Evolutionary conservation across 305 asterid species (phyloP).

Genomic region (Fraxinus xanthoxyloides): DNA sequence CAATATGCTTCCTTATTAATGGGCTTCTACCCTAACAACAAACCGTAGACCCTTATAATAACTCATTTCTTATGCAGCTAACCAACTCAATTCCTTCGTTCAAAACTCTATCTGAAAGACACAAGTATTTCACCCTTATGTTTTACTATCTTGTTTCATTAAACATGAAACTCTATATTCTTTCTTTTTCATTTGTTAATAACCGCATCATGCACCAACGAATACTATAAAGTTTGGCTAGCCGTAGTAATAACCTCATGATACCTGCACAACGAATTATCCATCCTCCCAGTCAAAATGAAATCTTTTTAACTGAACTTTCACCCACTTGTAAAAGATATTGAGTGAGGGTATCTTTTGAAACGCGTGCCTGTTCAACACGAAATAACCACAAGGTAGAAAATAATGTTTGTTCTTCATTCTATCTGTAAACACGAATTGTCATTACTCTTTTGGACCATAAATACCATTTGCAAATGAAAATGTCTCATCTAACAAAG

Average conservation of each 20-base stretch:
- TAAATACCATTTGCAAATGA: neutral
- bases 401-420: neutral
- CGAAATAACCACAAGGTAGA: neutral
- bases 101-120: neutral
- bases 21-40: neutral
- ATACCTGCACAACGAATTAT: neutral
- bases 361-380: neutral
- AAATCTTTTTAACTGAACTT: neutral
- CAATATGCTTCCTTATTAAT: neutral
- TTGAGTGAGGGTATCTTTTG: neutral
- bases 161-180: neutral
- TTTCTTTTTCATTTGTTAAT: neutral
- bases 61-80: neutral
- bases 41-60: neutral
- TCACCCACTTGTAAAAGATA: neutral
- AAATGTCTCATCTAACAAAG: neutral
- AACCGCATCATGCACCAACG: neutral
- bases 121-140: neutral
- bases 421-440: neutral
- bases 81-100: neutral
- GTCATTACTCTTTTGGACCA: neutral
- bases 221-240: neutral
- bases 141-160: neutral
- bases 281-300: neutral
- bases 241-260: neutral